Base-by-base conservation (phyloP, 345 rosid genomes). In the Brassica incana region DNA sequence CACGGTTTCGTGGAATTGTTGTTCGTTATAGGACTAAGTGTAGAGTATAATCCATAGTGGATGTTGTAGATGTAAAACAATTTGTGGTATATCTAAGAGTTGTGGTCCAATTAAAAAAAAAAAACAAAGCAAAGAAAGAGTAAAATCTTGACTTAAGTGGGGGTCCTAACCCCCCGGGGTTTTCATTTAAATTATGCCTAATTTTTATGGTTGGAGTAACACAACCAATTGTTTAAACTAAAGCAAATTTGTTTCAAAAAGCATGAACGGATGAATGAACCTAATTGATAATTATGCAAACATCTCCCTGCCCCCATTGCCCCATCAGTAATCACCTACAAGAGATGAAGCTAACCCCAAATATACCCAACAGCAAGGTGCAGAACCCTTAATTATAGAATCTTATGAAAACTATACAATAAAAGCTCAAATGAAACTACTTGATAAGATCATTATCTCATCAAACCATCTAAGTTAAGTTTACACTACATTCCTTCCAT, bases 401-500 rank as follows among this genome's bases (percentile, higher is more conserved):
- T 23, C 25, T 23, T 23, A 23, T 1, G 25, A 2, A 23, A 23
- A 23, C 29, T 4, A 52, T 54, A 6, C 23, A 20, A 59, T 23
- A 4, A 20, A 58, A 58, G 5, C 11, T 32, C 64, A 71, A 64
- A 8, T 14, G 52, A 76, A 67, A 59, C 12, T 67, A 58, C 40
- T 76, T 27, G 18, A 11, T 60, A 16, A 68, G 74, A 77, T 77
- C 36, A 69, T 43, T 18, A 12, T 45, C 36, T 75, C 65, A 54
- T 76, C 2, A 58, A 67, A 58, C 32, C 72, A 76, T 29, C 10
- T 27, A 10, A 33, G 30, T 30, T 69, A 20, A 38, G 20, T 23
- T 45, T 9, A 59, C 2, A 23, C 5, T 59, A 59, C 64, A 58
- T 20, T 59, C 14, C 14, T 59, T 3, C 0, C 14, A 59, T 4